Percentiles rank a stretch among this genome's conserved stretches.
These are phyloP conservation scores for Myrica gale DNA, from an alignment of 306 rosid species.

Conservation along the genomic window DNA sequence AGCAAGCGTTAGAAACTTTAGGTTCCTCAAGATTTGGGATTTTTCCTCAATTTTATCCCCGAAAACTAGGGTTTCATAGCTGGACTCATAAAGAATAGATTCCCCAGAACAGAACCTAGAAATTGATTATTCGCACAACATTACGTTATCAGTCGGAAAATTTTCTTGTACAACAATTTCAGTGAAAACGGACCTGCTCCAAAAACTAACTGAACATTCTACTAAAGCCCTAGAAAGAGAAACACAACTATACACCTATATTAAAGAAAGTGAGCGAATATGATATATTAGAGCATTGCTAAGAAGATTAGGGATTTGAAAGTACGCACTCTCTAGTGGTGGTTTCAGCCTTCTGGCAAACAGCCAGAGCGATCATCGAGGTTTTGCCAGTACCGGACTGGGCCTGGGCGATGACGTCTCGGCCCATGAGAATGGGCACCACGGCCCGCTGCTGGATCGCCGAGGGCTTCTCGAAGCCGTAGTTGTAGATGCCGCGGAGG, in stretches of 20 bases:
- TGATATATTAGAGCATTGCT: not conserved
- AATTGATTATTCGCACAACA: not conserved
- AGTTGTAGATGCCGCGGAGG: slow-evolving; percentile 83
- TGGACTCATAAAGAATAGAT: not conserved
- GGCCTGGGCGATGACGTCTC: slow-evolving; percentile 97
- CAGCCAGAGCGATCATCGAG: slow-evolving; percentile 95
- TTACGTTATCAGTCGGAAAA: not conserved
- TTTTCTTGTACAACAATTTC: not conserved
- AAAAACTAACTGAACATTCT: not conserved
- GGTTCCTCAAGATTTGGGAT: not conserved
- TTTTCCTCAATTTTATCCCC: not conserved
- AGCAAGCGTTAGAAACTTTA: not conserved
- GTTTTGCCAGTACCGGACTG: slow-evolving; percentile 98
- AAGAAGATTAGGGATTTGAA: not conserved
- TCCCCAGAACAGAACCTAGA: not conserved
- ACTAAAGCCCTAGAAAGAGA: not conserved
- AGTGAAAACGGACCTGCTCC: not conserved
- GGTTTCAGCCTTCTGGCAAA: slow-evolving; percentile 85
- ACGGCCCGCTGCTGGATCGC: slow-evolving; percentile 98
- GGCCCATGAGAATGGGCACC: slow-evolving; percentile 84
- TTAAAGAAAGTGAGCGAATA: not conserved
- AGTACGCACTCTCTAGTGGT: slow-evolving; percentile 66
- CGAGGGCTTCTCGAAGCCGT: slow-evolving; percentile 96
- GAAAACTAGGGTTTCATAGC: not conserved
- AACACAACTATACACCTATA: not conserved